phyloP scores from a whole-genome alignment of 306 rosid species.

The Sphenostylis stenocarpa region DNA sequence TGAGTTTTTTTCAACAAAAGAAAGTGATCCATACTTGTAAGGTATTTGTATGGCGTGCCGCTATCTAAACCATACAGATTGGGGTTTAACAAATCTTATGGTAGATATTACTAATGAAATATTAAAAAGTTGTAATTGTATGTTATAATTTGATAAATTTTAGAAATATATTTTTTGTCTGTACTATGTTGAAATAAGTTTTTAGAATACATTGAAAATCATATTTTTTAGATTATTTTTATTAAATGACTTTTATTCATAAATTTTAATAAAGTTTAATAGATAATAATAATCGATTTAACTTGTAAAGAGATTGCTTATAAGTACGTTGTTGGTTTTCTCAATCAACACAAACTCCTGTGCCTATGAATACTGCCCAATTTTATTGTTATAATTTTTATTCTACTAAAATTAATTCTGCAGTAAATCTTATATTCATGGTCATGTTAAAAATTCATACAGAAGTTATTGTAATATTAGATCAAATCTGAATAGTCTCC shows the following conservation, averaged over 20 bases:
- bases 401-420: background rate
- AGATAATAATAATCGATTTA: no score
- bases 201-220: no score
- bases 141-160: background rate
- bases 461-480: no score
- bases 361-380: background rate
- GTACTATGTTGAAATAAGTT: no score
- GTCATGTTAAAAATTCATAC: no score
- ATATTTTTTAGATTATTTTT: no score
- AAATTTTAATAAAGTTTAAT: no score
- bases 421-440: background rate
- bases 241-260: no score
- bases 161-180: background rate
- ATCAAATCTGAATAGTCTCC: no score
- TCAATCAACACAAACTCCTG: background rate
- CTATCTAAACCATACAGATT: background rate
- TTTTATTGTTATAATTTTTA: background rate
- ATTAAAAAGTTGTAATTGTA: background rate
- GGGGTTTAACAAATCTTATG: background rate
- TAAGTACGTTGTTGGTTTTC: no score
- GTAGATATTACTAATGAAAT: background rate
- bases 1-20: no score
- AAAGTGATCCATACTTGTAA: background rate
- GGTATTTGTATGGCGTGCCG: background rate
- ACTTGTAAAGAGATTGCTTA: no score